Percentiles rank a stretch among this genome's conserved stretches.
Evolutionary conservation across 2,329 filamentous ascomycete species (phyloP).

Genomic region (Paraphaeosphaeria minitans): DNA sequence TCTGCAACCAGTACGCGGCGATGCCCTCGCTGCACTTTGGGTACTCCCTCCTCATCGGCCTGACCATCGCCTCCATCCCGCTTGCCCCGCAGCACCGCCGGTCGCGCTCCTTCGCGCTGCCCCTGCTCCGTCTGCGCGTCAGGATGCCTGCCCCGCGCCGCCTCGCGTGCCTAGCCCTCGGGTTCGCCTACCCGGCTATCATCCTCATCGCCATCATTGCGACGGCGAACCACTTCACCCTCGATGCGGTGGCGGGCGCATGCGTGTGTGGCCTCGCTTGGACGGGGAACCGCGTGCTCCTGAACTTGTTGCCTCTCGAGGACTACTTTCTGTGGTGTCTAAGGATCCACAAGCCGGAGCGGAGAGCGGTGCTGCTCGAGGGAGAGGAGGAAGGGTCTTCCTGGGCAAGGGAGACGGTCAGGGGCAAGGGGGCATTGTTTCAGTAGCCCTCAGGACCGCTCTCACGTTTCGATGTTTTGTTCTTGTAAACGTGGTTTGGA

Average conservation of each 20-base stretch:
- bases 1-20: constrained; percentile 78
- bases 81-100: constrained; percentile 60
- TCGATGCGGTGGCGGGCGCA: constrained; percentile 72
- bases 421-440: constrained; percentile 13
- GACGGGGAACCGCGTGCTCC: constrained; percentile 58
- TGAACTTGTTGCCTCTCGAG: constrained; percentile 69
- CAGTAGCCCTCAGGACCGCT: no score
- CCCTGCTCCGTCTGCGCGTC: constrained; percentile 37
- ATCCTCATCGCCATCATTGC: constrained; percentile 72
- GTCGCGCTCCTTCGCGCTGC: constrained; percentile 41
- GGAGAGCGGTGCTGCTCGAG: constrained; percentile 23
- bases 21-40: constrained; percentile 80
- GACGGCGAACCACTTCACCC: constrained; percentile 74
- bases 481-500: no score
- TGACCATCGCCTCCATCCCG: constrained; percentile 71
- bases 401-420: constrained; percentile 9
- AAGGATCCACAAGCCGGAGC: constrained; percentile 67
- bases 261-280: constrained; percentile 69
- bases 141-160: constrained; percentile 58
- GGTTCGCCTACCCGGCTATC: constrained; percentile 66
- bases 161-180: constrained; percentile 55
- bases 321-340: constrained; percentile 70
- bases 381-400: constrained; percentile 21
- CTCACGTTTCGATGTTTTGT: no score
- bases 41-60: constrained; percentile 73